Evolutionary conservation across 2,329 filamentous ascomycete species (phyloP).

Genomic region (Onygena corvina): DNA sequence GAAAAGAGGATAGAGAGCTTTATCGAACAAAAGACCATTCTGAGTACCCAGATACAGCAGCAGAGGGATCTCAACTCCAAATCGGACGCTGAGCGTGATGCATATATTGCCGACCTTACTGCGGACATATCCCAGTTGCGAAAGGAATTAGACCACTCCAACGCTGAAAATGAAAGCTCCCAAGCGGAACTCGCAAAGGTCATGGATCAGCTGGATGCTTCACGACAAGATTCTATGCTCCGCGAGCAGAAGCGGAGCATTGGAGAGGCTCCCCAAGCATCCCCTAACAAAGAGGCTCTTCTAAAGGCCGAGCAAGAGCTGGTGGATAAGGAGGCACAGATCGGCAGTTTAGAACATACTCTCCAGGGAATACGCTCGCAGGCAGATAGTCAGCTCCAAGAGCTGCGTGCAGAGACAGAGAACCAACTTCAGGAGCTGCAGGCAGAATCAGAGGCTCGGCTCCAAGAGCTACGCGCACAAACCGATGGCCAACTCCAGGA

Average conservation of each 20-base stretch:
- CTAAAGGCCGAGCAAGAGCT: slow-evolving; percentile 18
- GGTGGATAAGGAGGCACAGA: slow-evolving; percentile 15
- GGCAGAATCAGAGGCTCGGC: slow-evolving; percentile 15
- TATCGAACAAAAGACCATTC: slow-evolving; percentile 75
- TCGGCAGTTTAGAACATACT: slow-evolving; percentile 16
- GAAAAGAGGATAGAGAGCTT: slow-evolving; percentile 64
- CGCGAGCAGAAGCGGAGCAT: slow-evolving; percentile 25
- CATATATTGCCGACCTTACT: slow-evolving; percentile 35
- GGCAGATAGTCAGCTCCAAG: slow-evolving; percentile 18
- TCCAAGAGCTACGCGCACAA: slow-evolving; percentile 23
- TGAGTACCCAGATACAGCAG: slow-evolving; percentile 87
- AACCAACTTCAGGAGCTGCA: slow-evolving; percentile 12
- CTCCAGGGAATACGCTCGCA: slow-evolving; percentile 23
- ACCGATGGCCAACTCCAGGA: slow-evolving; percentile 24
- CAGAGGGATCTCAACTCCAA: slow-evolving; percentile 86
- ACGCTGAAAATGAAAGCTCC: slow-evolving; percentile 29
- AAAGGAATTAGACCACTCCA: slow-evolving; percentile 48
- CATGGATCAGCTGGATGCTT: slow-evolving; percentile 34
- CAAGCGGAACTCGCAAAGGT: slow-evolving; percentile 32
- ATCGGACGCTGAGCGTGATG: slow-evolving; percentile 52
- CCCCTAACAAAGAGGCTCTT: slow-evolving; percentile 19
- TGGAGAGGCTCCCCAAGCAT: slow-evolving; percentile 18
- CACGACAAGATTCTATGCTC: slow-evolving; percentile 27
- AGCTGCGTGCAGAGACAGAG: slow-evolving; percentile 12
- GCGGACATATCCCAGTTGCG: slow-evolving; percentile 49